Evolutionary conservation across 257 asterid species (phyloP).

Genomic region (Solanum corneliomulleri): DNA sequence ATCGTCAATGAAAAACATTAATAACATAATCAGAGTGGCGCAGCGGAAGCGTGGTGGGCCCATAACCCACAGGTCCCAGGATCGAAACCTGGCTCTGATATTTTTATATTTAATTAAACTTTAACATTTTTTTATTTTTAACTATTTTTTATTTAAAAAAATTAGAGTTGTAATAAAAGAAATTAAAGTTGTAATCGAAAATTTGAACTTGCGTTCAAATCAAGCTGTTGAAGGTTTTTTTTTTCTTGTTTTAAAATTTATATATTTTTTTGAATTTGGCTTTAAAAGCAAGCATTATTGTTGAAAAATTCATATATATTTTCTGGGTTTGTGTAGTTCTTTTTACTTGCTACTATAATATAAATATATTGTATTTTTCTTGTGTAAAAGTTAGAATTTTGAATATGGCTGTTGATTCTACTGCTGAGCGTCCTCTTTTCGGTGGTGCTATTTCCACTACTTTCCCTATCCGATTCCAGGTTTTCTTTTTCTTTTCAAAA

Average conservation of each 20-base stretch:
- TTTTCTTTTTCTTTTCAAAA: neutral
- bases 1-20: neutral
- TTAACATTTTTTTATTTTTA: no score
- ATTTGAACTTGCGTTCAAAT: neutral
- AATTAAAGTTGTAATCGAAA: neutral
- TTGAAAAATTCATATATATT: neutral
- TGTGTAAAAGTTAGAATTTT: neutral
- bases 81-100: conserved; percentile 99
- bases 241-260: neutral
- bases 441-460: conserved; percentile 64
- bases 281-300: neutral
- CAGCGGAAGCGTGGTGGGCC: conserved; percentile 72
- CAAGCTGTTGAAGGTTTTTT: neutral
- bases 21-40: neutral
- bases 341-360: neutral
- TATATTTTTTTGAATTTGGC: neutral
- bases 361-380: neutral
- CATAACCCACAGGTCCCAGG: conserved; percentile 99
- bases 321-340: neutral
- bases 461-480: conserved; percentile 75
- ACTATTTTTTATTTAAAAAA: no score
- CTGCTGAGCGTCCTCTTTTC: conserved; percentile 41
- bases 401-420: conserved; percentile 43
- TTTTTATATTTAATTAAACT: no score
- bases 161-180: no score